Base-by-base conservation (phyloP, 257 asterid species). In the Ballota nigra region DNA sequence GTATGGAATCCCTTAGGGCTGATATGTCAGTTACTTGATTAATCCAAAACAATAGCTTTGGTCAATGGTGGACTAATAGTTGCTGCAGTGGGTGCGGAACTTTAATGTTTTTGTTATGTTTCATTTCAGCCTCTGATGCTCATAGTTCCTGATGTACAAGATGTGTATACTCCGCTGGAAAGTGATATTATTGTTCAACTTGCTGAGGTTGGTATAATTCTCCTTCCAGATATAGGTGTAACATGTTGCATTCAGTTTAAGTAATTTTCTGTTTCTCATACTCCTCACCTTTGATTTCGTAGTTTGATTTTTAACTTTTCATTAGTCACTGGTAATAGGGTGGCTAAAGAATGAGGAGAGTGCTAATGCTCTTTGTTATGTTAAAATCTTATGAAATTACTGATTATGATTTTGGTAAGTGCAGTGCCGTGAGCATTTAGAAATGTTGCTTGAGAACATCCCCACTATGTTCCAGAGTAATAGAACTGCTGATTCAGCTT, bases 101-200 rank as follows among this genome's bases (percentile, higher is more conserved):
- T 66, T 67, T 74, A 56, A 66, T 79, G 60, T 56, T 69, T 33
- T 56, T 75, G 67, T 76, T 58, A 55, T 72, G 62, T 73, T 69
- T 74, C 33, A 68, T 81, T 83, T 87, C 97, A 94, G 99, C 97
- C 97, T 20, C 79, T 89, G 87, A 94, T 94, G 99, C 97, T 94
- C 73, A 83, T 94, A 77, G 97, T 94, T 77, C 97, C 99, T 71
- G 99, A 94, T 68, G 92, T 94, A 57, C 97, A 89, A 85, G 99
- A 91, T 56, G 99, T 94, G 60, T 94, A 94, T 80, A 94, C 99
- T 69, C 99, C 99, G 71, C 97, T 91, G 4, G 83, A 88, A 75
- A 91, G 92, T 79, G 99, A 94, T 77, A 86, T 94, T 69, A 83
- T 94, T 71, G 99, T 94, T 81, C 96, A 73, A 78, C 91, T 94